Conservation (phyloP, 371 early-diverging fungal species). For the Mortierella sp. region DNA sequence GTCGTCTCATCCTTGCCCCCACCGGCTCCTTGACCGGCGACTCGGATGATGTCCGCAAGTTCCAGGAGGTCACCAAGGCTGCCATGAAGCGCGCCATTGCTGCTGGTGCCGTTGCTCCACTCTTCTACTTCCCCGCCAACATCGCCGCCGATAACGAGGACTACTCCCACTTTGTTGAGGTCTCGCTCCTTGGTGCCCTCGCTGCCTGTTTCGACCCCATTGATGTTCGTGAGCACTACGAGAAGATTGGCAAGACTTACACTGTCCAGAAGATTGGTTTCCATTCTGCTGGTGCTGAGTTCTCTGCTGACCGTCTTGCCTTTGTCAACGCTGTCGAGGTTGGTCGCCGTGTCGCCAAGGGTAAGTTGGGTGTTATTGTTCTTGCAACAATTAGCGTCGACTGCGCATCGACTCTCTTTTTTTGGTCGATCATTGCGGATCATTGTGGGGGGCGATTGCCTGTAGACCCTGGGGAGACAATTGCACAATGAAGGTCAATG, state of each 20-base stretch:
- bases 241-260: conserved; percentile 59
- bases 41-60: conserved; percentile 88
- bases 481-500: not conserved
- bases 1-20: conserved; percentile 79
- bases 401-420: not conserved
- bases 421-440: not conserved
- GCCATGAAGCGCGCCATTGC: conserved; percentile 76
- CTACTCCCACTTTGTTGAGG: conserved; percentile 79
- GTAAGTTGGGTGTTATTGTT: conserved; percentile 36
- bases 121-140: conserved; percentile 68
- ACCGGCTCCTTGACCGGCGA: conserved; percentile 80
- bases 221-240: conserved; percentile 83
- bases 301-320: conserved; percentile 57
- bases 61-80: conserved; percentile 74
- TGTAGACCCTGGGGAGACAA: not conserved
- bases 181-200: conserved; percentile 80
- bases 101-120: conserved; percentile 72
- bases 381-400: not conserved
- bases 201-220: conserved; percentile 83
- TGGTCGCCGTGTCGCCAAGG: conserved; percentile 81
- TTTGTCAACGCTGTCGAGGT: conserved; percentile 79
- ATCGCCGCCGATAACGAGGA: conserved; percentile 62
- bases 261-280: conserved; percentile 69
- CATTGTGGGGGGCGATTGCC: not conserved
- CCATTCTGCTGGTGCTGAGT: conserved; percentile 48